Conservation (phyloP, 495 filamentous ascomycete genomes). For the Recurvomyces mirabilis region DNA sequence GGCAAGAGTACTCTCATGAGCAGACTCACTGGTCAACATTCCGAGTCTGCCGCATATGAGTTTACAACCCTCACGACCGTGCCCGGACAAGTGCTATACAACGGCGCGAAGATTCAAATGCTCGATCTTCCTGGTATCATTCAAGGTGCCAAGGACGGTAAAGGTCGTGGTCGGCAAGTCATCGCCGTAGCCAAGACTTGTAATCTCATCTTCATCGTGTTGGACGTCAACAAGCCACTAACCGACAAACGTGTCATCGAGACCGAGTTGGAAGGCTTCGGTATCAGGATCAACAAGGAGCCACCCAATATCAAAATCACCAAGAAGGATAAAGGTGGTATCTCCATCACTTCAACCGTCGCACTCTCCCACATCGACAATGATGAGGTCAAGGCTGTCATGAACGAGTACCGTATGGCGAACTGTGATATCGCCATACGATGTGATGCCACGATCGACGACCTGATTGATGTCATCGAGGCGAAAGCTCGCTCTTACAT, state of each 20-base stretch:
- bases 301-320: conserved; percentile 96
- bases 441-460: conserved; percentile 85
- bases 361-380: conserved; percentile 85
- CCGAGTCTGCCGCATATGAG: conserved; percentile 93
- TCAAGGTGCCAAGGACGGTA: conserved; percentile 94
- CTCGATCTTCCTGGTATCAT: conserved; percentile 98
- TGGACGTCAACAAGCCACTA: conserved; percentile 96
- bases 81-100: conserved; percentile 91
- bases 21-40: conserved; percentile 87
- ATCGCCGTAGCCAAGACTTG: conserved; percentile 98
- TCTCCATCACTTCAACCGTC: conserved; percentile 86
- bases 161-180: conserved; percentile 94
- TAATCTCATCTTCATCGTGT: conserved; percentile 95
- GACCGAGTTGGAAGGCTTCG: conserved; percentile 92
- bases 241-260: conserved; percentile 97
- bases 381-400: conserved; percentile 95
- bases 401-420: conserved; percentile 91
- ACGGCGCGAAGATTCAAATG: conserved; percentile 96
- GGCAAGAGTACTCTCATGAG: conserved; percentile 98
- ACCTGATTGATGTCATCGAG: conserved; percentile 91
- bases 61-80: conserved; percentile 98
- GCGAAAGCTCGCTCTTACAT: conserved; percentile 94
- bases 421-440: conserved; percentile 97
- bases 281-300: conserved; percentile 93
- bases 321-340: conserved; percentile 98